Base-by-base conservation (phyloP, 306 rosid genomes). In the Sechiopsis laciniata region DNA sequence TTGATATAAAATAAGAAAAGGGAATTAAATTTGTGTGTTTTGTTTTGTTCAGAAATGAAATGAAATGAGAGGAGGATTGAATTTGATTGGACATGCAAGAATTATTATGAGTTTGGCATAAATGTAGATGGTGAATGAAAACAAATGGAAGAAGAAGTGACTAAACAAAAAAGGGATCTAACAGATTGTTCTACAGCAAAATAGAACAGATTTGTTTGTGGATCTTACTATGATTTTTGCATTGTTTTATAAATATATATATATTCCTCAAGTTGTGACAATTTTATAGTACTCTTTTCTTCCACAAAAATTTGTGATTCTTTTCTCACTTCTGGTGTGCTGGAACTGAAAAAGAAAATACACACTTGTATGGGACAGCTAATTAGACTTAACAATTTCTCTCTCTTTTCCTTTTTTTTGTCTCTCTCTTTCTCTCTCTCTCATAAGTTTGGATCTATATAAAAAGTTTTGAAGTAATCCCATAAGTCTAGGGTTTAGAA, bases 61-160 rank as follows among this genome's bases (percentile, higher is more conserved):
- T 60, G 45, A 32, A 37, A 14, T 24, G 19, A 24, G 42, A 61
- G 21, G 9, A 42, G 66, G 46, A 60, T 60, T 60, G 66, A 60
- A 60, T 60, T 2, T 61, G 67, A 61, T 61, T 14, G 67, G 70
- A 63, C 51, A 3, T 63, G n/a, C 15, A 15, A 35, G 8, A 32
- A 14, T 66, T 15, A 61, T 61, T 66, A 66, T 66, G 72, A n/a
- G n/a, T 66, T 66, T 19, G 72, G 72, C n/a, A 20, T 11, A 32
- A 32, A 35, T 32, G 45, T 32, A 48, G 2, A 16, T 20, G 29
- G 32, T 59, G 40, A 24, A 59, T 66, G 72, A 66, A 66, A 66
- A 66, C 72, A 66, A 66, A 66, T 40, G 72, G 32, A 42, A 66
- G 54, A 66, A 13, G 72, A 66, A 13, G 54, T 66, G 72, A 66